Conservation (phyloP, 2,329 filamentous ascomycete genomes). For the Fusarium irregulare region DNA sequence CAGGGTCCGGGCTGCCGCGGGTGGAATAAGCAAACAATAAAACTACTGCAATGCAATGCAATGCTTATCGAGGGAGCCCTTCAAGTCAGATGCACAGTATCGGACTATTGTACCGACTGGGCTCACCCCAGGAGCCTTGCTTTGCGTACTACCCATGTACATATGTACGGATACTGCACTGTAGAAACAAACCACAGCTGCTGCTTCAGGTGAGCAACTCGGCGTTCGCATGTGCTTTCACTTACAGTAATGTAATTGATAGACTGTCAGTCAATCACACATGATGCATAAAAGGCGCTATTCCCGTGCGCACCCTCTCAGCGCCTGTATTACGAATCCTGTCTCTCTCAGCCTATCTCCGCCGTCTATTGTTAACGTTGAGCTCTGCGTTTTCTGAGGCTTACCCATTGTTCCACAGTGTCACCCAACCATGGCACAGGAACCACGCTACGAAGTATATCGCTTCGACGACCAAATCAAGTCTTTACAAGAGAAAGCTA, state of each 20-base stretch:
- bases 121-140: conserved; percentile 20
- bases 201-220: not conserved
- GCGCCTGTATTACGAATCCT: not conserved
- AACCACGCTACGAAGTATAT: conserved; percentile 15
- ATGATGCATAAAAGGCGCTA: conserved; percentile 23
- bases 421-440: conserved; percentile 20
- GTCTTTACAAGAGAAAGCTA: conserved; percentile 22
- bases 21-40: conserved; percentile 20
- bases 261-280: not conserved
- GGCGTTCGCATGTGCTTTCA: not conserved
- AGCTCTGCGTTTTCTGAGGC: not conserved
- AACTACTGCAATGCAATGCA: conserved; percentile 34
- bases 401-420: not conserved
- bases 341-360: not conserved
- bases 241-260: conserved; percentile 5
- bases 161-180: not conserved
- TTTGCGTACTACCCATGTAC: conserved; percentile 5
- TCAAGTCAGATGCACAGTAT: conserved; percentile 8
- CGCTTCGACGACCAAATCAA: conserved; percentile 20
- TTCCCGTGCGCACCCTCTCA: not conserved
- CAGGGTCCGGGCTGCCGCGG: conserved; percentile 30
- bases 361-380: not conserved
- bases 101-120: conserved; percentile 16
- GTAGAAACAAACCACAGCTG: conserved; percentile 15
- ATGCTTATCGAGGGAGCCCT: conserved; percentile 26